Percentiles rank a stretch among this genome's conserved stretches.
Conservation (phyloP, 75 land plant genomes). For the Larix kaempferi region DNA sequence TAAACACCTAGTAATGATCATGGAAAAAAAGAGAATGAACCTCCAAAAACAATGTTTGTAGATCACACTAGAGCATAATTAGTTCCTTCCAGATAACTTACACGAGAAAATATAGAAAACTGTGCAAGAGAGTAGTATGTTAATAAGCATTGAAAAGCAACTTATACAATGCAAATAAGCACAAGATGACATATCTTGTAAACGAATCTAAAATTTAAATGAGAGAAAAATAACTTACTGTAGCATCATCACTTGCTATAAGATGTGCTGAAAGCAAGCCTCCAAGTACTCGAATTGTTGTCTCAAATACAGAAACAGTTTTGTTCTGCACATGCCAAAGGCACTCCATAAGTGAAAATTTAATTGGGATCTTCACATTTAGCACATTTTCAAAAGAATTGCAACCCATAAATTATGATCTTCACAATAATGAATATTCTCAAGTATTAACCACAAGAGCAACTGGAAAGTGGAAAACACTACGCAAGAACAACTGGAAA, state of each 20-base stretch:
- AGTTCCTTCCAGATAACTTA: not conserved
- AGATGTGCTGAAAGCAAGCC: conserved; percentile 96
- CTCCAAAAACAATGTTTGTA: not conserved
- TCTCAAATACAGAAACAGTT: conserved; percentile 98
- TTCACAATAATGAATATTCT: not conserved
- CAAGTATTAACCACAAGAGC: no score
- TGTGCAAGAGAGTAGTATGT: not conserved
- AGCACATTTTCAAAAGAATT: not conserved
- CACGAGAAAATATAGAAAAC: not conserved
- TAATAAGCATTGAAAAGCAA: not conserved
- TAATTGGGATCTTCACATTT: not conserved
- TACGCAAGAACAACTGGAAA: no score
- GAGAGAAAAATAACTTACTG: conserved; percentile 40
- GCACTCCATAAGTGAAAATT: conserved; percentile 7
- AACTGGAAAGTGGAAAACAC: no score
- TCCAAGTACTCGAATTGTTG: conserved; percentile 92
- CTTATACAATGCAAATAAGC: not conserved
- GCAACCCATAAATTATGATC: not conserved
- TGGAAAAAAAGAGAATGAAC: not conserved
- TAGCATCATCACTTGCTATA: conserved; percentile 90
- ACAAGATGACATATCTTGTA: not conserved
- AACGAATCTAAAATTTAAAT: not conserved
- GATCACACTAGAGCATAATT: not conserved
- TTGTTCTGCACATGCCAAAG: conserved; percentile 65
- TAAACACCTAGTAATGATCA: not conserved